A percentile compares a stretch with the other conserved stretches of the same genome.
Conservation (phyloP, 2,329 filamentous ascomycete species). For the Beauveria bassiana region DNA sequence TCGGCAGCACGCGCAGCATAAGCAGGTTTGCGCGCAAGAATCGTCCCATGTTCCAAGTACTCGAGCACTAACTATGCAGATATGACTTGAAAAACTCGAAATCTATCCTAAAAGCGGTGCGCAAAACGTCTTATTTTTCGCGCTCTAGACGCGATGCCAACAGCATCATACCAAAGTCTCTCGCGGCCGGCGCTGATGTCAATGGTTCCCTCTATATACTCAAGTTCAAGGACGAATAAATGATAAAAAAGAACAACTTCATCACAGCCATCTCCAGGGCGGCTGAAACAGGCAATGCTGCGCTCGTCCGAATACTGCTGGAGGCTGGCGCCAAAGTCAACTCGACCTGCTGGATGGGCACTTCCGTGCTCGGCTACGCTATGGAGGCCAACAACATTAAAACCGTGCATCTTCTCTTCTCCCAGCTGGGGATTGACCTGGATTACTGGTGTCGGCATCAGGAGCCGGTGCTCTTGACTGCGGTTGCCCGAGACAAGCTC, state of each 20-base stretch:
- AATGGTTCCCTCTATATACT: background rate
- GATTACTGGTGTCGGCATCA: background rate
- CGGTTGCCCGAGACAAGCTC: background rate
- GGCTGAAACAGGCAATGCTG: background rate
- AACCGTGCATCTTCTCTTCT: background rate
- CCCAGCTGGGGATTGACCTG: background rate
- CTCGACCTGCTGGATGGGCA: background rate
- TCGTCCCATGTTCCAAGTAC: background rate
- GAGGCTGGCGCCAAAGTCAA: background rate
- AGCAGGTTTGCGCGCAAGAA: background rate
- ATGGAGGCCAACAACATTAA: background rate
- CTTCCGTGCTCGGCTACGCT: background rate
- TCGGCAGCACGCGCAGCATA: background rate
- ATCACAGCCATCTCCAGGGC: background rate
- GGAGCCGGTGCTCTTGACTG: background rate
- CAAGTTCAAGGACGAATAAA: background rate
- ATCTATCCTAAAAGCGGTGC: background rate
- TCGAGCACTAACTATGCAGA: background rate
- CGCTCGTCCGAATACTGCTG: background rate
- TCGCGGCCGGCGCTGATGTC: background rate
- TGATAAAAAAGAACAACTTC: accelerated
- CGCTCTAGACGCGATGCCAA: too few relatives aligned
- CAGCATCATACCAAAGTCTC: background rate
- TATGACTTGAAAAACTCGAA: background rate
- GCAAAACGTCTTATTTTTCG: background rate